A percentile compares a stretch with the other conserved stretches of the same genome.
Conservation (phyloP, 345 rosid species). For the Streptanthus diversifolius region DNA sequence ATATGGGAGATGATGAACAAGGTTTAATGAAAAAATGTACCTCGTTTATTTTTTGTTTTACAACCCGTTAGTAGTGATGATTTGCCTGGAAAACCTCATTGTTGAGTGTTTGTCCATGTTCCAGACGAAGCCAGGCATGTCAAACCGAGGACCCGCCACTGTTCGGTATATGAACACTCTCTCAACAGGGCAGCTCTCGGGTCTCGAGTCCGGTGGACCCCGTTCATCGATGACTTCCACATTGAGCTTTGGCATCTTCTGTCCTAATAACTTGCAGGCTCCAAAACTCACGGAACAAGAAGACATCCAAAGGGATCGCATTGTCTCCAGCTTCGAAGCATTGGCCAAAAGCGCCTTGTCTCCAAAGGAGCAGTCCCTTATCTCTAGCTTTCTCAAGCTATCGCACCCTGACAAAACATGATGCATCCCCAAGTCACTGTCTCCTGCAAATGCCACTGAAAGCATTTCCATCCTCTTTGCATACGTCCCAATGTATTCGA, state of each 20-base stretch:
- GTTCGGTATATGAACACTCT: conserved; percentile 84
- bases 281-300: conserved; percentile 79
- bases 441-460: conserved; percentile 95
- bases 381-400: conserved; percentile 83
- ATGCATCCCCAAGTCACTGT: conserved; percentile 85
- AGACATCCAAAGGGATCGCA: conserved; percentile 99
- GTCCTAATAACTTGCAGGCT: conserved; percentile 83
- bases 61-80: conserved; percentile 30
- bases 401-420: conserved; percentile 87
- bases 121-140: conserved; percentile 84
- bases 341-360: conserved; percentile 89
- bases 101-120: conserved; percentile 46
- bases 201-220: conserved; percentile 59
- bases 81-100: conserved; percentile 31
- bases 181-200: conserved; percentile 71
- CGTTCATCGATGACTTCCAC: conserved; percentile 91
- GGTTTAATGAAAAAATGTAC: conserved; percentile 24
- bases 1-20: conserved; percentile 5
- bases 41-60: conserved; percentile 22
- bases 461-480: conserved; percentile 94
- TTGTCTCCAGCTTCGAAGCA: conserved; percentile 98
- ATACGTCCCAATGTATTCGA: conserved; percentile 75
- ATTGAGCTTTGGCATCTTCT: conserved; percentile 81
- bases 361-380: conserved; percentile 91
- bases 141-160: conserved; percentile 74